phyloP scores from a whole-genome alignment of 768 basidiomycete species.

The Boletus insuetus region DNA sequence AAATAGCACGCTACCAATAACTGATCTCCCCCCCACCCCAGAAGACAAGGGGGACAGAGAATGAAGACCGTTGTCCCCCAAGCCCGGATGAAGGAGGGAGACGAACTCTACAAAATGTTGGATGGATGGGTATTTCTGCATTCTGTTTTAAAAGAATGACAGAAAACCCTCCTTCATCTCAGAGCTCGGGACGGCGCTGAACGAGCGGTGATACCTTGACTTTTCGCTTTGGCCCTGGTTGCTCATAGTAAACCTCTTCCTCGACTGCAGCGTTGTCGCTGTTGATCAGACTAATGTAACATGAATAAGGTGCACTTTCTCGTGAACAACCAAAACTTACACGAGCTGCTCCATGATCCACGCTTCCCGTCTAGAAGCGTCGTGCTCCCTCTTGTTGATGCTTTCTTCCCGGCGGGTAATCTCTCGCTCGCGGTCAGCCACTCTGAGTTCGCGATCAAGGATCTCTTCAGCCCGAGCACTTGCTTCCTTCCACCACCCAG shows the following conservation, averaged over 20 bases:
- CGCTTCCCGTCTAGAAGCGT: slow-evolving; percentile 79
- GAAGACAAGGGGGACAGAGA: slow-evolving; percentile 73
- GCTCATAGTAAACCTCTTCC: slow-evolving; percentile 81
- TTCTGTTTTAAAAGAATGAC: slow-evolving; percentile 34
- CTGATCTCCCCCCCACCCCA: slow-evolving; percentile 36
- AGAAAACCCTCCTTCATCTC: slow-evolving; percentile 83
- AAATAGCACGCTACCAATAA: slow-evolving; percentile 29
- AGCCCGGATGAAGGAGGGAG: slow-evolving; percentile 87
- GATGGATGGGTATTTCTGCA: slow-evolving; percentile 23
- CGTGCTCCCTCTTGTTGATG: slow-evolving; percentile 83
- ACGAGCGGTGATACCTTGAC: slow-evolving; percentile 85
- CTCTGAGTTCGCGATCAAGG: slow-evolving; percentile 80
- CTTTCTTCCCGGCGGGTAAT: slow-evolving; percentile 83
- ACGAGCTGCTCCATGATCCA: slow-evolving; percentile 95
- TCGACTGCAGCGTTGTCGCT: slow-evolving; percentile 67
- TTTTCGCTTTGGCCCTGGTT: slow-evolving; percentile 65
- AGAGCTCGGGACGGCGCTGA: slow-evolving; percentile 89
- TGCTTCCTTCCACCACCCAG: slow-evolving; percentile 73
- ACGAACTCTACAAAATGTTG: slow-evolving; percentile 69
- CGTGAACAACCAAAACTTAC: slow-evolving; percentile 42
- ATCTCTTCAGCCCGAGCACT: slow-evolving; percentile 75
- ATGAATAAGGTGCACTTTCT: slow-evolving; percentile 1
- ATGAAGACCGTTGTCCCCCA: slow-evolving; percentile 76
- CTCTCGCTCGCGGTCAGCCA: slow-evolving; percentile 82
- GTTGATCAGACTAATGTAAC: slow-evolving; percentile 55